Conservation (phyloP, 179 eudicot genomes). For the Carnegiea gigantea region DNA sequence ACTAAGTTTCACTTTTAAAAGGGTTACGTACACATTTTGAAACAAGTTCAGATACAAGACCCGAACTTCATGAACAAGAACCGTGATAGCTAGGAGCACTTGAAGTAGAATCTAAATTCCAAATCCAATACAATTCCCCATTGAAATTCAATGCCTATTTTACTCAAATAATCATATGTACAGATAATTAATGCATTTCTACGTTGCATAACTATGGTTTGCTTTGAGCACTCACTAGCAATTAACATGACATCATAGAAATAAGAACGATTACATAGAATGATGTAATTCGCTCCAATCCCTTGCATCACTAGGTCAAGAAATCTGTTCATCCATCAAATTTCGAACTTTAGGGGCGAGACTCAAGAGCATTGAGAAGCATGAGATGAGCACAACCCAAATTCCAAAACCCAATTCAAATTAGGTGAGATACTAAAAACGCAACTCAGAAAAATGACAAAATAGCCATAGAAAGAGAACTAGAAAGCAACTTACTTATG, state of each 20-base stretch:
- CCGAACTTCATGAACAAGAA: neutral
- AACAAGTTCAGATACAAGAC: neutral
- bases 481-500: constrained; percentile 41
- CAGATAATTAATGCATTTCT: neutral
- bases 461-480: neutral
- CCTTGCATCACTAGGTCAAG: neutral
- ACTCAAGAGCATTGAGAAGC: neutral
- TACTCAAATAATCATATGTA: neutral
- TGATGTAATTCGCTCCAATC: neutral
- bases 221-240: neutral
- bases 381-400: neutral
- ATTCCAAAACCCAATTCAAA: constrained; percentile 9
- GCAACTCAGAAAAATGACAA: constrained; percentile 8
- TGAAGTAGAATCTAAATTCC: neutral
- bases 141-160: neutral
- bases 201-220: neutral
- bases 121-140: neutral
- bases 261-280: neutral
- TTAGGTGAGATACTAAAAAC: neutral
- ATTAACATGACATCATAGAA: neutral
- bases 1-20: neutral
- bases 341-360: neutral
- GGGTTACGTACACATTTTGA: neutral
- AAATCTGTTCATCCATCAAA: neutral
- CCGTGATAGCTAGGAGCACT: neutral